Base-by-base conservation (phyloP, 176 grass and related monocot genomes). In the Urochloa ruziziensis region DNA sequence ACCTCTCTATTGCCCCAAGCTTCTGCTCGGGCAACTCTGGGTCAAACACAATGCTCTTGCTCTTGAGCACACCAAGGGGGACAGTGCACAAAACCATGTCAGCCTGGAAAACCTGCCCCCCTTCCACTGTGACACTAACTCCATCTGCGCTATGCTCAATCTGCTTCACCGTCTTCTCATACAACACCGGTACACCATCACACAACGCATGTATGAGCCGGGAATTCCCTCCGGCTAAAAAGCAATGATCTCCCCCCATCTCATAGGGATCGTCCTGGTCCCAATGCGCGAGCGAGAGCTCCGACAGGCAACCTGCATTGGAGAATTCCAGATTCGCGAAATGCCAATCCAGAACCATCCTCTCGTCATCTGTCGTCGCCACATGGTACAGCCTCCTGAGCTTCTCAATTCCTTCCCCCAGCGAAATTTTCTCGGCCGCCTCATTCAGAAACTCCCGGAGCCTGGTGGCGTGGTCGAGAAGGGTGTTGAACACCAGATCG, bases 241-340 rank as follows among this genome's bases (percentile, higher is more conserved):
- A 92, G 85, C 96, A 98, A 86, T 98, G 96, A 17, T 98, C 96
- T 39, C 93, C 95, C 17, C 89, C 87, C 96, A 98, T 98, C 89
- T 98, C 96, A 73, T 88, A 93, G 13, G 85, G 88, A 78, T 98
- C 96, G 19, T 98, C 96, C 69, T 98, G 96, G 75, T 98, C 96
- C 96, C 96, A 98, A 24, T 98, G 43, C 1, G 87, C 92, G 6
- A 98, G 92, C 6, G 96, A 98, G 33, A 98, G 72, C 67, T 95
- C 96, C 0, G 87, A 88, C 10, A 95, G 81, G 74, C 93, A 95
- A 10, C 96, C 96, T 0, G 96, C 96, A 80, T 95, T 98, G 67
- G 96, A 94, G 82, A 95, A 98, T 40, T 98, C 96, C 28, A 98
- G 80, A 80, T 98, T 98, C 1, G 96, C 96, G 29, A 98, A 73